Evolutionary conservation across 2,329 filamentous ascomycete species (phyloP), one percentile per base, ranked within the genome.

Genomic region (Pyricularia grisea): DNA sequence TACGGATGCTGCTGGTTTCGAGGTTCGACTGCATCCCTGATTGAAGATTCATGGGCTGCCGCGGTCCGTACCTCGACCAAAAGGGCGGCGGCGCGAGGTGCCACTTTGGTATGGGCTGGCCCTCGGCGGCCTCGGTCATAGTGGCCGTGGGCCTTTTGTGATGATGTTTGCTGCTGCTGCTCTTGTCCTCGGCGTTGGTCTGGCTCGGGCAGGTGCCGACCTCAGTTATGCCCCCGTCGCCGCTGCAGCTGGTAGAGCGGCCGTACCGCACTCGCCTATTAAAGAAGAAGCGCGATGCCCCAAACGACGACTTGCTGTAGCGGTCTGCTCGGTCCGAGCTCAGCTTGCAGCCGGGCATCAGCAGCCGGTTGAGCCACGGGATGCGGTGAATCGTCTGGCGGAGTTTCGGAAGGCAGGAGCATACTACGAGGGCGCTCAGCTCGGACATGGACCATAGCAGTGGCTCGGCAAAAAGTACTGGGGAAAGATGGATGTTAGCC

Each of bases 371-470:
- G 58, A 71, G 66, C 68, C 68, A 42, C 12, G 69, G 71, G 10
- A 70, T 14, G 25, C 68, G 55, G 27, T 66, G 50, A 31, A 70
- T 20, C 25, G 63, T 58, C 27, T 68, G 69, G 31, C 71, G 71
- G 17, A 71, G 64, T 1, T 69, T 68, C 1, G 71, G 71, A 61
- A 72, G 70, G 68, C 71, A 72, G 20, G 71, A 71, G 36, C 69
- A 71, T 10, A 72, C 68, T 14, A 72, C 68, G 2, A 72, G 67
- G 27, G 71, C 68, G 58, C 64, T 68, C 14, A 73, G 33, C 65
- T 73, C 72, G 67, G 69, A 70, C 17, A 64, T 28, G 66, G 72
- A 72, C 72, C 72, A 72, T 42, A 72, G 69, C 30, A 70, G 64
- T 17, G 70, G 70, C 4, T 65, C 50, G 33, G 55, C 70, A 25